A percentile compares a stretch with the other conserved stretches of the same genome.
Evolutionary conservation across 371 early-diverging fungal species (phyloP).

Genomic region (Lichtheimia ramosa): DNA sequence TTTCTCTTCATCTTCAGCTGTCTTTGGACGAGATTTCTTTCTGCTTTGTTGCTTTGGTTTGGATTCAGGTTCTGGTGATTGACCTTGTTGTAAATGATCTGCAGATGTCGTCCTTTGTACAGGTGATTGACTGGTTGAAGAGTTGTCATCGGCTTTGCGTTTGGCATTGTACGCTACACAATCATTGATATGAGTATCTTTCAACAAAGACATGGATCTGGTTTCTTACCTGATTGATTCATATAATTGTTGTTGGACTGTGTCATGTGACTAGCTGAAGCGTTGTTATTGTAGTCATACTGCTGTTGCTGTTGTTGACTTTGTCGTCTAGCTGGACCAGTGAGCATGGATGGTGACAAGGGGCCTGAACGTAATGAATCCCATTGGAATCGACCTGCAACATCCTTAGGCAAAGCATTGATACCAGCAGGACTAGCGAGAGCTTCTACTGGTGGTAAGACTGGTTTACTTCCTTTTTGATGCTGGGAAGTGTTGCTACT

Average conservation of each 20-base stretch:
- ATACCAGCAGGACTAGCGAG: conserved; percentile 42
- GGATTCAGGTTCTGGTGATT: conserved; percentile 2
- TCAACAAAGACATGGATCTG: no score
- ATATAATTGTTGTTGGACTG: no score
- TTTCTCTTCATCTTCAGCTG: conserved; percentile 63
- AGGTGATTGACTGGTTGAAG: not conserved
- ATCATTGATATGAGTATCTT: no score
- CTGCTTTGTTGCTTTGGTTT: conserved; percentile 9
- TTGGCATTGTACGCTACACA: no score
- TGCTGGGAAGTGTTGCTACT: conserved; percentile 8
- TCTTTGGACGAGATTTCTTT: conserved; percentile 29
- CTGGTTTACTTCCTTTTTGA: conserved; percentile 13
- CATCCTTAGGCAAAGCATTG: conserved; percentile 38
- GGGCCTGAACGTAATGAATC: conserved; percentile 74
- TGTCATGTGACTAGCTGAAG: no score
- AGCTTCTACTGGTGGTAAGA: conserved; percentile 43
- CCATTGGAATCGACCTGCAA: conserved; percentile 58
- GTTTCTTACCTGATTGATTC: no score
- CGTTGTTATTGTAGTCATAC: no score
- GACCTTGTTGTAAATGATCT: conserved; percentile 6
- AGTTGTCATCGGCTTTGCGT: no score
- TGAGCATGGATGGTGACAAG: conserved; percentile 75
- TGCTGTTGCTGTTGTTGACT: no score
- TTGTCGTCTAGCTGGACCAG: conserved; percentile 56
- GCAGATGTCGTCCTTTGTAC: not conserved